phyloP scores from a whole-genome alignment of 371 early-diverging fungal genomes.

The Enterocytospora artemiae region DNA sequence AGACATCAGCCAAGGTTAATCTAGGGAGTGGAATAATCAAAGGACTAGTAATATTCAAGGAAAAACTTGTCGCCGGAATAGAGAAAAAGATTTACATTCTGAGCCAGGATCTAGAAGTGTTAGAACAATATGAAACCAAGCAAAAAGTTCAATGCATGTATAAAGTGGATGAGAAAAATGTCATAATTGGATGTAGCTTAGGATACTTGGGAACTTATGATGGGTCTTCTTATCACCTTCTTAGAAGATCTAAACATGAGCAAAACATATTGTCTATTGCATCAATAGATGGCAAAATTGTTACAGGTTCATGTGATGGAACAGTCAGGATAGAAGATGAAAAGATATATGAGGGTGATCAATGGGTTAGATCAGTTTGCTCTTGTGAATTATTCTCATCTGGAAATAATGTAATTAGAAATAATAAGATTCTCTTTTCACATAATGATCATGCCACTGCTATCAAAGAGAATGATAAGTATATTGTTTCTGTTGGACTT shows the following conservation, averaged over 20 bases:
- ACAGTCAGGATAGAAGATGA: conserved; percentile 5
- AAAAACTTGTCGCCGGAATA: conserved; percentile 14
- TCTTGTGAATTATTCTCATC: conserved; percentile 16
- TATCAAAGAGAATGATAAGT: conserved; percentile 10
- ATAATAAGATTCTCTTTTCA: conserved; percentile 7
- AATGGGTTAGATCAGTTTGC: conserved; percentile 28
- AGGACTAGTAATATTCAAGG: conserved; percentile 8
- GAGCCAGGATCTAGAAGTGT: conserved; percentile 7
- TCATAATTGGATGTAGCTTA: conserved; percentile 20
- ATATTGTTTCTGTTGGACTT: conserved; percentile 33
- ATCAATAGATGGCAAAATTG: background rate
- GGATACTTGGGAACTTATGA: background rate
- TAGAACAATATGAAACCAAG: conserved; percentile 6
- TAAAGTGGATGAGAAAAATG: conserved; percentile 4
- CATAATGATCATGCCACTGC: conserved; percentile 32
- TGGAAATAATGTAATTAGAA: conserved; percentile 20
- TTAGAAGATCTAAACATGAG: conserved; percentile 12
- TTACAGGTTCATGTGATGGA: conserved; percentile 34
- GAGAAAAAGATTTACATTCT: conserved; percentile 15
- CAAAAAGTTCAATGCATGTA: conserved; percentile 27
- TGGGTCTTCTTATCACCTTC: background rate
- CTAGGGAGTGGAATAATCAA: conserved; percentile 23
- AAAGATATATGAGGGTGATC: conserved; percentile 5
- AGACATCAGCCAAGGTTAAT: background rate
- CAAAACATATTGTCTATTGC: conserved; percentile 25